Conservation (phyloP, 192 early-diverging fungal genomes). For the Coemansia sp. region DNA sequence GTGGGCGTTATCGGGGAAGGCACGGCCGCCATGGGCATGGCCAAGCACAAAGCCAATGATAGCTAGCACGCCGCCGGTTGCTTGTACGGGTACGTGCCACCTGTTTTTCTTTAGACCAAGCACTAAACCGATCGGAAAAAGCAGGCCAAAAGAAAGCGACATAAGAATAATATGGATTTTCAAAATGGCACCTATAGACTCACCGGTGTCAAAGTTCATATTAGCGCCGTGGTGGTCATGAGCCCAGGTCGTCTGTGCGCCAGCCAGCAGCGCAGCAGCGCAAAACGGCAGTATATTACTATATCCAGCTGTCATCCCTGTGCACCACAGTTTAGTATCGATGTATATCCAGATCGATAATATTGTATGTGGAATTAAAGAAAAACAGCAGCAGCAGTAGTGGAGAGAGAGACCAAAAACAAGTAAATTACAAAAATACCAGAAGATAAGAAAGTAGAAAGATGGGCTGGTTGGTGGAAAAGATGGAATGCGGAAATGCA, state of each 20-base stretch:
- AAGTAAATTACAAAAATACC: not conserved
- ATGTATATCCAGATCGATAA: not conserved
- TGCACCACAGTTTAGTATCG: conserved; percentile 1
- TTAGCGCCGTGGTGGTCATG: conserved; percentile 53
- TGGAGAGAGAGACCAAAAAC: not conserved
- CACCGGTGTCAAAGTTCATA: conserved; percentile 50
- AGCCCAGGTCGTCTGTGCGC: conserved; percentile 4
- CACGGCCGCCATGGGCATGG: conserved; percentile 62
- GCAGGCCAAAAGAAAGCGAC: conserved; percentile 45
- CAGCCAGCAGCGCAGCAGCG: conserved; percentile 11
- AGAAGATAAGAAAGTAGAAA: not conserved
- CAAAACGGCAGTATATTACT: not conserved
- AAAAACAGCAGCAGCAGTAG: not conserved
- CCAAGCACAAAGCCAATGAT: conserved; percentile 60
- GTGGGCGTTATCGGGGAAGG: conserved; percentile 65
- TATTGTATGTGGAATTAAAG: not conserved
- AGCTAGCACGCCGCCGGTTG: conserved; percentile 50
- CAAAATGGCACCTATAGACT: conserved; percentile 48
- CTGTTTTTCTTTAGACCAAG: conserved; percentile 58
- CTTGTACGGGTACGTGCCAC: conserved; percentile 66
- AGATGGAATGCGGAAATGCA: not conserved
- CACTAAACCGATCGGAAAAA: conserved; percentile 59
- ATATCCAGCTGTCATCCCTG: not conserved
- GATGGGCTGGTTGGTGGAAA: not conserved
- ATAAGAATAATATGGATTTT: conserved; percentile 52